Evolutionary conservation across 768 basidiomycete genomes (phyloP).

Genomic region (Neoboletus magnificus): DNA sequence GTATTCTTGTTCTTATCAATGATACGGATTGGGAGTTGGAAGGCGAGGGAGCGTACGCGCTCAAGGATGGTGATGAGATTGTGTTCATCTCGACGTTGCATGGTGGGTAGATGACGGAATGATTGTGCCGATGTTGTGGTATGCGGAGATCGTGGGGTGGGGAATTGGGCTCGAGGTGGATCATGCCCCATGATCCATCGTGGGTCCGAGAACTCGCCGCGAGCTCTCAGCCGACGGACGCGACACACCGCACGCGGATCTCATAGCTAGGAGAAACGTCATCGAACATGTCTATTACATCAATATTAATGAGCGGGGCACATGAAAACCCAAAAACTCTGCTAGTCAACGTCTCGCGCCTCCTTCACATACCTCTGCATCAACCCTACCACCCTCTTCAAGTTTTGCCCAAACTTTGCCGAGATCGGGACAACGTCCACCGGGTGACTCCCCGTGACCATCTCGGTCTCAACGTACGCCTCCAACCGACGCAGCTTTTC

Average conservation of each 20-base stretch:
- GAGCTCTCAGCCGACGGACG: not conserved
- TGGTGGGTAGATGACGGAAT: slow-evolving; percentile 37
- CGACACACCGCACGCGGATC: too few relatives aligned
- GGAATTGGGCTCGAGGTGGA: not conserved
- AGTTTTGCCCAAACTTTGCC: slow-evolving; percentile 83
- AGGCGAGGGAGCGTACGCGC: slow-evolving; percentile 82
- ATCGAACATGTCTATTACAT: not conserved
- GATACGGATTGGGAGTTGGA: slow-evolving; percentile 98
- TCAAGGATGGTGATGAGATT: slow-evolving; percentile 81
- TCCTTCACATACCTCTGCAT: slow-evolving; percentile 66
- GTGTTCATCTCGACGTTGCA: slow-evolving; percentile 97
- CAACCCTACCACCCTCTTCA: slow-evolving; percentile 61
- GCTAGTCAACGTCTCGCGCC: slow-evolving; percentile 29
- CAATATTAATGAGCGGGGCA: not conserved
- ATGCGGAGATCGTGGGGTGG: not conserved
- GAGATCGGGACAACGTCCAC: slow-evolving; percentile 80
- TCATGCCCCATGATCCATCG: not conserved
- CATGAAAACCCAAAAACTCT: not conserved
- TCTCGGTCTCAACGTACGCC: slow-evolving; percentile 49
- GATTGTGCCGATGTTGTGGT: not conserved
- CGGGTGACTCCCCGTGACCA: slow-evolving; percentile 30
- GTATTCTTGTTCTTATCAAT: slow-evolving; percentile 95
- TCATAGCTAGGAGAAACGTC: not conserved
- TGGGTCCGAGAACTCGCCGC: not conserved
- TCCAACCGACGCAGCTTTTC: slow-evolving; percentile 56